These are phyloP conservation scores for Hyphopichia homilentoma DNA, from an alignment of 805 yeast species.

Conservation along the genomic window DNA sequence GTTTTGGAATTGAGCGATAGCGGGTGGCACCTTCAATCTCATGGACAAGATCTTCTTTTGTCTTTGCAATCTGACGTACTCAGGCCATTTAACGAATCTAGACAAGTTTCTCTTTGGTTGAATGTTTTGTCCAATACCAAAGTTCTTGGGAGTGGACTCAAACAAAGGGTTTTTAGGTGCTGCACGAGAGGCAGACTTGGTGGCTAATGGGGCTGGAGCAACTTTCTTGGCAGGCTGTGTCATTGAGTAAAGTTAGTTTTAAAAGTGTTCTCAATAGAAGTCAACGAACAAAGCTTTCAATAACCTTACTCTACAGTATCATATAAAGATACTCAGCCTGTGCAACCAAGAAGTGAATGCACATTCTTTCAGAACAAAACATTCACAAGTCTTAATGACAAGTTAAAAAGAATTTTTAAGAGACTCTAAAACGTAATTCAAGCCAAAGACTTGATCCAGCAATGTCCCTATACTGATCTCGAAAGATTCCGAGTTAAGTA, in stretches of 20 bases:
- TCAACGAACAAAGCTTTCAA: slow-evolving; percentile 22
- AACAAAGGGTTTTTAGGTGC: slow-evolving; percentile 73
- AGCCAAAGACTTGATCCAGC: slow-evolving; percentile 6
- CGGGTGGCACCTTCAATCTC: slow-evolving; percentile 99
- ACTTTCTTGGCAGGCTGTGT: slow-evolving; percentile 77
- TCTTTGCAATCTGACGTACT: slow-evolving; percentile 96
- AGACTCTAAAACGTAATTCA: slow-evolving; percentile 6
- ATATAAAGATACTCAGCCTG: slow-evolving; percentile 39
- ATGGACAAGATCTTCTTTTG: slow-evolving; percentile 93
- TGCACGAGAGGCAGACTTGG: slow-evolving; percentile 45
- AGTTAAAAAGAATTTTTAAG: no score
- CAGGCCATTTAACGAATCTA: slow-evolving; percentile 99
- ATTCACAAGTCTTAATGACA: slow-evolving; percentile 4
- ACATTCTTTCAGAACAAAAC: slow-evolving; percentile 15
- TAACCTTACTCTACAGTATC: slow-evolving; percentile 39
- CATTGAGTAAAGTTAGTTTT: slow-evolving; percentile 39
- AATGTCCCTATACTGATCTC: slow-evolving; percentile 8
- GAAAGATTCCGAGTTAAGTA: not conserved
- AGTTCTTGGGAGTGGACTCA: slow-evolving; percentile 87
- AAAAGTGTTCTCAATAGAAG: slow-evolving; percentile 18
- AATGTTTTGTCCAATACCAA: slow-evolving; percentile 93
- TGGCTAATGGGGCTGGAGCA: slow-evolving; percentile 97
- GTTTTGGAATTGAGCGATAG: slow-evolving; percentile 94
- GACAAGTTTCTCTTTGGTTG: slow-evolving; percentile 97
- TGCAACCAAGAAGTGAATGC: slow-evolving; percentile 38